Evolutionary conservation across 208 protist species (phyloP), one percentile per base, ranked within the genome.

Genomic region (Crithidia bombi): DNA sequence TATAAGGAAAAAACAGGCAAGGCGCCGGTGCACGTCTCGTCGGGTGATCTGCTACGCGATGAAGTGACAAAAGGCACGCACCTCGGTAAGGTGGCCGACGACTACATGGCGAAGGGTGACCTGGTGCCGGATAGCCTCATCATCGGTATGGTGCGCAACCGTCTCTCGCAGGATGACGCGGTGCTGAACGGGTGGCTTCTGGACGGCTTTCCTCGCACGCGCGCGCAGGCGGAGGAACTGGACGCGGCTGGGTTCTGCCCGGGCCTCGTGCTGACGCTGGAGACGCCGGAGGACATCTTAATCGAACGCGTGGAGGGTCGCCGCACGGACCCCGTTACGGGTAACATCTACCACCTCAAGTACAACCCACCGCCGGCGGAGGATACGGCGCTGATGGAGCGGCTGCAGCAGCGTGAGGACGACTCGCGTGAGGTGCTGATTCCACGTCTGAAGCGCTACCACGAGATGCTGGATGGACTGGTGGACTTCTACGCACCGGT

Each of bases 131-230:
- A 94, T 61, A 83, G 70, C 36, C 76, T 96, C 43, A 83, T 96
- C 65, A 79, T 82, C 49, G 49, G 74, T 44, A 76, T 96, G 17
- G 80, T 94, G 28, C 82, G 76, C 32, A 58, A 87, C n/a, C 88
- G 91, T 25, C 74, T 97, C 28, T 46, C 78, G 46, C 32, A 89
- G 61, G 83, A 87, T 17, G 91, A 97, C 50, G 89, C 78, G 19
- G 57, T 83, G 47, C 49, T 79, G 52, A 83, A 93, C 43, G 95
- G 95, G 23, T 98, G 91, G 87, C 74, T 98, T 61, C 77, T 98
- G 14, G 93, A 97, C 63, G 95, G 95, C 33, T 98, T 96, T 70
- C 95, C 95, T 14, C 82, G 93, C 43, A 97, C 85, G 41, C 52
- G 73, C 19, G 79, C 55, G 38, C 95, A 98, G 81, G 95, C 91